Percentiles rank a stretch among this genome's conserved stretches.
Evolutionary conservation across 805 yeast genomes (phyloP).

Genomic region (Suhomyces emberorum): DNA sequence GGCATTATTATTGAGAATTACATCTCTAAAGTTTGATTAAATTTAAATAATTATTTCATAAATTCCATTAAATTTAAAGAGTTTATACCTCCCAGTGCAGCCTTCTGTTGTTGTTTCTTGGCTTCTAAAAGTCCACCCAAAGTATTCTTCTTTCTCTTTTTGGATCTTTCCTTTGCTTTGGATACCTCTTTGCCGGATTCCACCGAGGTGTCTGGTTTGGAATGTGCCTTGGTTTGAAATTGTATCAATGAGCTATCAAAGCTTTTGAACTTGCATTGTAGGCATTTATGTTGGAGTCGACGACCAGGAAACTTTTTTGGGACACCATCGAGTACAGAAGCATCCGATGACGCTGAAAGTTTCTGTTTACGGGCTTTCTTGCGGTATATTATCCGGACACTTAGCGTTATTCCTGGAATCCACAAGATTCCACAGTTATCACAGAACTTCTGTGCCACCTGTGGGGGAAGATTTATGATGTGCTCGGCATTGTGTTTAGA

Average conservation of each 20-base stretch:
- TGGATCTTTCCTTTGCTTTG: slow-evolving; percentile 21
- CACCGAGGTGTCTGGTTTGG: neutral
- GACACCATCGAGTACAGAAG: no score
- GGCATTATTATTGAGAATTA: no score
- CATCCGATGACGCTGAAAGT: slow-evolving; percentile 2
- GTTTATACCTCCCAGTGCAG: slow-evolving; percentile 23
- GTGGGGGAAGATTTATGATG: slow-evolving; percentile 27
- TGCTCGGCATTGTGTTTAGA: slow-evolving; percentile 20
- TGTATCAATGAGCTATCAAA: slow-evolving; percentile 7
- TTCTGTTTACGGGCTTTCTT: neutral
- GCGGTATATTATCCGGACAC: slow-evolving; percentile 19
- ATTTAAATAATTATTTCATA: slow-evolving; percentile 13
- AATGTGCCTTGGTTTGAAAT: no score
- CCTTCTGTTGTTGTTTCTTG: slow-evolving; percentile 37
- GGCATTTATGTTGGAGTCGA: slow-evolving; percentile 16
- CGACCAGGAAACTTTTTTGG: slow-evolving; percentile 6
- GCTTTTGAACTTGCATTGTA: slow-evolving; percentile 16
- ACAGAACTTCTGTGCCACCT: slow-evolving; percentile 26
- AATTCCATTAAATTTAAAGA: slow-evolving; percentile 46
- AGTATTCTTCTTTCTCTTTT: slow-evolving; percentile 43
- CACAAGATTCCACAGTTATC: slow-evolving; percentile 26
- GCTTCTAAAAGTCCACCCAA: slow-evolving; percentile 39
- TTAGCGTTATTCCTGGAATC: slow-evolving; percentile 34
- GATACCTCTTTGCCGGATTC: neutral
- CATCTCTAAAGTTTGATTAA: no score